These are phyloP conservation scores for Notholithocarpus densiflorus DNA, from an alignment of 306 rosid species.

Conservation along the genomic window DNA sequence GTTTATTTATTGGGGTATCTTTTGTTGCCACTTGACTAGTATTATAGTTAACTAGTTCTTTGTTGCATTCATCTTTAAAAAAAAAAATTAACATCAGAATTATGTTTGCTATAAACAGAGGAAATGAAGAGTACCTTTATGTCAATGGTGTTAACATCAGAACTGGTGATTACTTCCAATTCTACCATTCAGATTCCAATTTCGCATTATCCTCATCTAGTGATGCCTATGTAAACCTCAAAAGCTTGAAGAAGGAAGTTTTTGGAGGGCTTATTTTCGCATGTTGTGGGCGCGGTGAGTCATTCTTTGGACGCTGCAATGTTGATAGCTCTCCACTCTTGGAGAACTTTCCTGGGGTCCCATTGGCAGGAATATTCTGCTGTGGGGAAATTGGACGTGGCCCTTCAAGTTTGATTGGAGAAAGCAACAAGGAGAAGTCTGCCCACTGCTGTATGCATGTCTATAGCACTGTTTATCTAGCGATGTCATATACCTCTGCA, in stretches of 20 bases:
- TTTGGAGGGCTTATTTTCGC: slow-evolving; percentile 72
- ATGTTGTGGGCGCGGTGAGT: slow-evolving; percentile 62
- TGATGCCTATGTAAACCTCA: slow-evolving; percentile 35
- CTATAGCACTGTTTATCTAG: slow-evolving; percentile 57
- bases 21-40: not conserved
- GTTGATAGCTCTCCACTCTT: slow-evolving; percentile 61
- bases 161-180: slow-evolving; percentile 64
- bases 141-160: slow-evolving; percentile 61
- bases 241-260: slow-evolving; percentile 40
- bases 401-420: slow-evolving; percentile 27
- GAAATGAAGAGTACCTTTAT: slow-evolving; percentile 64
- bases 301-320: slow-evolving; percentile 44
- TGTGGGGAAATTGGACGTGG: slow-evolving; percentile 72
- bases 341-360: slow-evolving; percentile 54
- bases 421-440: slow-evolving; percentile 32
- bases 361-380: slow-evolving; percentile 68
- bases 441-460: slow-evolving; percentile 55
- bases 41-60: not conserved
- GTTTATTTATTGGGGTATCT: slow-evolving; percentile 1
- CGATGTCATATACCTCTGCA: slow-evolving; percentile 45
- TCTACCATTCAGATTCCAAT: slow-evolving; percentile 61
- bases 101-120: slow-evolving; percentile 42
- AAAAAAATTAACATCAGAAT: not conserved
- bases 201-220: slow-evolving; percentile 42
- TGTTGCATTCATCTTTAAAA: slow-evolving; percentile 3